Percentiles rank a stretch among this genome's conserved stretches.
Evolutionary conservation across 2,329 filamentous ascomycete species (phyloP).

Genomic region (Xenosphaeropsis pyriputrescens): DNA sequence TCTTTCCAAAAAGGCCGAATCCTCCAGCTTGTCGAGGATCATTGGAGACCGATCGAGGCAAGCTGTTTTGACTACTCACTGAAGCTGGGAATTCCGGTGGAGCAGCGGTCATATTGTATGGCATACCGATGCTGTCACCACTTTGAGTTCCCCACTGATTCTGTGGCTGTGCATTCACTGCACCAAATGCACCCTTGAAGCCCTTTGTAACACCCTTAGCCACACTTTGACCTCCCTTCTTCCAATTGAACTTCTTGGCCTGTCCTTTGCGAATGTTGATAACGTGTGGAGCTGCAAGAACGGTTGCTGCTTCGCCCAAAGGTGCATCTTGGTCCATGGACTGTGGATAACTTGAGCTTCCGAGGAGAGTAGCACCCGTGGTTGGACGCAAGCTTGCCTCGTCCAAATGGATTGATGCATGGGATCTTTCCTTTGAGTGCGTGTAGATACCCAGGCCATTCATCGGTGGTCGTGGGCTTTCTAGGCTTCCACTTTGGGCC

Average conservation of each 20-base stretch:
- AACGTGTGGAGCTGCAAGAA: conserved; percentile 56
- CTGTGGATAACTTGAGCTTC: conserved; percentile 16
- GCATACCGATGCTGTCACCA: conserved; percentile 51
- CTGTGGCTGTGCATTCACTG: conserved; percentile 34
- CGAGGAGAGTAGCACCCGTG: conserved; percentile 20
- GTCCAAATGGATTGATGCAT: conserved; percentile 15
- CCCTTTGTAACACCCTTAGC: conserved; percentile 91
- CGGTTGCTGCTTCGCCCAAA: conserved; percentile 15
- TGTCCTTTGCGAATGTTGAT: conserved; percentile 92
- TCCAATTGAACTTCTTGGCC: conserved; percentile 93
- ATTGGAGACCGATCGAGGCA: conserved; percentile 11
- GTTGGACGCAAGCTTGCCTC: conserved; percentile 23
- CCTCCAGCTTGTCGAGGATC: conserved; percentile 23
- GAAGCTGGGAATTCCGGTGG: conserved; percentile 28
- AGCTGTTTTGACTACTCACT: conserved; percentile 8
- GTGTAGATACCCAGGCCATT: conserved; percentile 53
- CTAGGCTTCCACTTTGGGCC: conserved; percentile 43
- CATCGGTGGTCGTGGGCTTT: conserved; percentile 24
- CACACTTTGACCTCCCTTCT: conserved; percentile 87
- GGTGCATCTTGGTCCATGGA: conserved; percentile 18
- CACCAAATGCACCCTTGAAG: conserved; percentile 72
- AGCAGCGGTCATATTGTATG: conserved; percentile 53
- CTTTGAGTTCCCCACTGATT: conserved; percentile 36
- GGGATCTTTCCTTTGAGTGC: conserved; percentile 31
- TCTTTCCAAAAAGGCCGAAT: conserved; percentile 54